Conservation (phyloP, 2,329 filamentous ascomycete genomes). For the Alternaria hordeiaustralica region DNA sequence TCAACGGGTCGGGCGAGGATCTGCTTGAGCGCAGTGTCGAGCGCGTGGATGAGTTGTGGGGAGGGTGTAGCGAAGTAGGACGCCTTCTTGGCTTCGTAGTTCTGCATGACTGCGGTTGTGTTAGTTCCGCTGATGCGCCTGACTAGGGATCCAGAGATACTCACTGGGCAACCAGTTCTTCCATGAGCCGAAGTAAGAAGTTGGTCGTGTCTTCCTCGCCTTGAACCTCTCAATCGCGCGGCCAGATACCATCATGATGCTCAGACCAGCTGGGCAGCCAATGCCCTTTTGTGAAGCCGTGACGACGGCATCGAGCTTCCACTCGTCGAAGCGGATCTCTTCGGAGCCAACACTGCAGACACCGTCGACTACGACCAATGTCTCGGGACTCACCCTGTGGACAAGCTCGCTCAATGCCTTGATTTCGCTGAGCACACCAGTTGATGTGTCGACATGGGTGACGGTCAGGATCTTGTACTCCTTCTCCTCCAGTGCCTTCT, state of each 20-base stretch:
- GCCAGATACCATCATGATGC: constrained; percentile 91
- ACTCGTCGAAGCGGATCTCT: constrained; percentile 94
- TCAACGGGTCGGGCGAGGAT: constrained; percentile 81
- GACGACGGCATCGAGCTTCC: constrained; percentile 89
- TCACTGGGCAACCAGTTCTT: constrained; percentile 95
- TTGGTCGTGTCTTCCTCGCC: constrained; percentile 78
- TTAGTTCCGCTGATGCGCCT: constrained; percentile 21
- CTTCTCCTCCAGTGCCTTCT: constrained; percentile 86
- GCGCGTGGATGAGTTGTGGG: constrained; percentile 89
- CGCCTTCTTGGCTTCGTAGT: constrained; percentile 97
- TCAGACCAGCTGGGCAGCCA: constrained; percentile 90
- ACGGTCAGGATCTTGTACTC: constrained; percentile 94
- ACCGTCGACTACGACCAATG: constrained; percentile 89
- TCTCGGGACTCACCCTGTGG: constrained; percentile 85
- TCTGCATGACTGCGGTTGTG: constrained; percentile 79
- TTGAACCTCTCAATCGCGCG: constrained; percentile 83
- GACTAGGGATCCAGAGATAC: not conserved
- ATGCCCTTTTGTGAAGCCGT: constrained; percentile 98
- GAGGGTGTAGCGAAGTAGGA: constrained; percentile 98
- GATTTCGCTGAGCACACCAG: constrained; percentile 91
- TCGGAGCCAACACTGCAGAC: constrained; percentile 97
- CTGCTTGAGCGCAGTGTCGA: constrained; percentile 87
- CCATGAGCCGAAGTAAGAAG: constrained; percentile 93
- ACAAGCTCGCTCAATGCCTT: constrained; percentile 83
- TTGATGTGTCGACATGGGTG: constrained; percentile 97